Evolutionary conservation across 805 yeast genomes (phyloP), one percentile per base, ranked within the genome.

Genomic region (Candida palmyrensis): DNA sequence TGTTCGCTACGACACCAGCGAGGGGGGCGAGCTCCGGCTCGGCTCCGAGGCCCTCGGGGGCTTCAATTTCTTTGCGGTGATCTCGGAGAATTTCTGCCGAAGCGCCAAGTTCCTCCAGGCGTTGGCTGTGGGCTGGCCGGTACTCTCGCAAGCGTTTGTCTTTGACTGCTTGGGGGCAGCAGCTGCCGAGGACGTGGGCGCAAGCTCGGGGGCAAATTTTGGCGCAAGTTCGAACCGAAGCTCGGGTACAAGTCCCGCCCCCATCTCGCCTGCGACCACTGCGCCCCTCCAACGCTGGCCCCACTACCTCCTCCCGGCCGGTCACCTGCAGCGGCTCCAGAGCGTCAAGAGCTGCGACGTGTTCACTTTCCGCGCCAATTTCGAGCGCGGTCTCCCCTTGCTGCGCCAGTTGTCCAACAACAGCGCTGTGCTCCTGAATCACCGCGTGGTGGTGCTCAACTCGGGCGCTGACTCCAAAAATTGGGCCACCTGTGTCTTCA

Each of bases 81-180:
- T 88, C 1, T 69, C 90, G 0, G 69, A 68, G 24, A 66, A 66
- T 19, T 69, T 72, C 36, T 65, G 74, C 13, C 61, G 96, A 23
- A 84, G 88, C 30, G 68, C 79, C 6, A 88, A 87, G 48, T 88
- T 82, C 50, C 51, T 88, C 7, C 92, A 85, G 47, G 77, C 82
- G 2, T 53, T 87, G 12, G 84, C 90, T 0, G 49, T 87, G 27
- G 89, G 90, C 2, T 87, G 95, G 95, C 97, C 97, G 2, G 71
- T 83, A 13, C 48, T 88, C 19, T 77, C 85, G 3, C 70, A 72
- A 36, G 49, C 56, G 6, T 87, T 72, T 42, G 59, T 86, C 3
- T 49, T 53, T 5, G 81, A 79, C 37, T 68, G 81, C 36, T 11
- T 29, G 5, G 6, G 16, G 25, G 13, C 24, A 11, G 12, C n/a